Evolutionary conservation across 2,329 filamentous ascomycete species (phyloP).

Genomic region (Aspergillus fructus): DNA sequence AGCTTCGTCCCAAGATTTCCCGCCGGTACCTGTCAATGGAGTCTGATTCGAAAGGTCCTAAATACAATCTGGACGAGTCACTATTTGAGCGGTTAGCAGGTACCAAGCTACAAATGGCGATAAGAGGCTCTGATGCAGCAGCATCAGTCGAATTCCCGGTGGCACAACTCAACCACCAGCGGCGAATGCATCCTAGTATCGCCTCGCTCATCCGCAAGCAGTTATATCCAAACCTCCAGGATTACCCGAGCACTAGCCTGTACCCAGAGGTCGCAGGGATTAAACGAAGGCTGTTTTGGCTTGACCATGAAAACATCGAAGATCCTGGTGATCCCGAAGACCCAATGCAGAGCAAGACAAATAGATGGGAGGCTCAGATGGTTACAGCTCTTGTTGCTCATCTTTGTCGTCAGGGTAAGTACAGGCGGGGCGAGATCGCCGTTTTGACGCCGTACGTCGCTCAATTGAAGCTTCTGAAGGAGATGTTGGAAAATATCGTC

Average conservation of each 20-base stretch:
- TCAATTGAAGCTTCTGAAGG: slow-evolving; percentile 15
- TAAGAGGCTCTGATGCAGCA: too few species aligned
- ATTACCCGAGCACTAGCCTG: background rate
- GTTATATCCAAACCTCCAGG: slow-evolving; percentile 7
- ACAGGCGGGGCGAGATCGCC: slow-evolving; percentile 21
- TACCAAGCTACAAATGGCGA: too few species aligned
- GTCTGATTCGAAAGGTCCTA: slow-evolving; percentile 24
- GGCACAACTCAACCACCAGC: slow-evolving; percentile 5
- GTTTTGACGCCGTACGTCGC: slow-evolving; percentile 22
- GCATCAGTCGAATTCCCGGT: slow-evolving; percentile 1
- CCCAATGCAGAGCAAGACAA: slow-evolving; percentile 16
- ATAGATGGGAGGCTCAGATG: slow-evolving; percentile 23
- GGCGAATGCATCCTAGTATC: slow-evolving; percentile 10
- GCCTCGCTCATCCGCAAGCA: slow-evolving; percentile 2
- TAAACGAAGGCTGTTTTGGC: slow-evolving; percentile 19
- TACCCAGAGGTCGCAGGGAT: slow-evolving; percentile 9
- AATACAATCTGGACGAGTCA: slow-evolving; percentile 49
- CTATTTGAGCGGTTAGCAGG: slow-evolving; percentile 54
- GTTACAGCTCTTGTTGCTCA: slow-evolving; percentile 20
- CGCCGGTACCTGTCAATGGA: slow-evolving; percentile 26
- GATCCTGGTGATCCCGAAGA: slow-evolving; percentile 11
- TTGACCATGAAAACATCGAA: slow-evolving; percentile 18
- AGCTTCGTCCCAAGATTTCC: slow-evolving; percentile 43
- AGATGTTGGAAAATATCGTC: background rate
- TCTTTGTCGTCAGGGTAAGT: slow-evolving; percentile 23